These are phyloP conservation scores for Akanthomyces muscarius DNA, from an alignment of 2,329 filamentous ascomycete species.

Conservation along the genomic window DNA sequence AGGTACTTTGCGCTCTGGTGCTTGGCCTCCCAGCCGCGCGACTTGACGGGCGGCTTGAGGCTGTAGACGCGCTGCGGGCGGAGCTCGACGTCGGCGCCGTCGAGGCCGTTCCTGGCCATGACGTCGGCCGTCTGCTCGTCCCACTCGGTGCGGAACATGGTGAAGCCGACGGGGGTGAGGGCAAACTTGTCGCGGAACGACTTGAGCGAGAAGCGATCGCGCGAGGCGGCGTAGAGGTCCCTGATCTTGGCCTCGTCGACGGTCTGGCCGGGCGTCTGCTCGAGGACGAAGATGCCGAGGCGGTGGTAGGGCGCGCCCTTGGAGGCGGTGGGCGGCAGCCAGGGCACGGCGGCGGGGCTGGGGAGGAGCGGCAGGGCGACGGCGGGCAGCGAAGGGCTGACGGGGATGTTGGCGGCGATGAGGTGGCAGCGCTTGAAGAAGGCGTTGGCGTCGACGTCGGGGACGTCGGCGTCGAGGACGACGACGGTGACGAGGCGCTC, in stretches of 20 bases:
- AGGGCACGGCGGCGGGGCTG: slow-evolving; percentile 65
- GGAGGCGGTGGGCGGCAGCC: slow-evolving; percentile 81
- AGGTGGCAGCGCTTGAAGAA: slow-evolving; percentile 85
- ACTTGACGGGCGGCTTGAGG: slow-evolving; percentile 57
- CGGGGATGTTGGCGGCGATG: slow-evolving; percentile 64
- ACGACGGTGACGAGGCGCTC: slow-evolving; percentile 79
- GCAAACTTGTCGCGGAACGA: slow-evolving; percentile 67
- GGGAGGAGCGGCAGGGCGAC: slow-evolving; percentile 62
- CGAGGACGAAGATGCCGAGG: slow-evolving; percentile 74
- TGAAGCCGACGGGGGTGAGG: slow-evolving; percentile 73
- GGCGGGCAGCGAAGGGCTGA: slow-evolving; percentile 50
- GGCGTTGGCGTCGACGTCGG: slow-evolving; percentile 66
- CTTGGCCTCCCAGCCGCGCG: slow-evolving; percentile 64
- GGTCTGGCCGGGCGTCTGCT: slow-evolving; percentile 60
- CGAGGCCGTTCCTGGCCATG: slow-evolving; percentile 73
- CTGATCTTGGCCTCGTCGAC: slow-evolving; percentile 58
- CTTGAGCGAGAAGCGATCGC: slow-evolving; percentile 71
- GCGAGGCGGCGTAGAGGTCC: slow-evolving; percentile 43
- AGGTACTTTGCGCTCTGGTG: slow-evolving; percentile 61
- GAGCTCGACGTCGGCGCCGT: slow-evolving; percentile 78
- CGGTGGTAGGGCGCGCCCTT: slow-evolving; percentile 92
- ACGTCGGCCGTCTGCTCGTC: slow-evolving; percentile 83
- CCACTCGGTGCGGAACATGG: slow-evolving; percentile 84
- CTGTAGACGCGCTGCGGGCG: slow-evolving; percentile 72
- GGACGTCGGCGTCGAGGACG: slow-evolving; percentile 87